Percentiles rank a stretch among this genome's conserved stretches.
phyloP scores from a whole-genome alignment of 2,329 filamentous ascomycete genomes.

The Ophiosphaerella korrae region DNA sequence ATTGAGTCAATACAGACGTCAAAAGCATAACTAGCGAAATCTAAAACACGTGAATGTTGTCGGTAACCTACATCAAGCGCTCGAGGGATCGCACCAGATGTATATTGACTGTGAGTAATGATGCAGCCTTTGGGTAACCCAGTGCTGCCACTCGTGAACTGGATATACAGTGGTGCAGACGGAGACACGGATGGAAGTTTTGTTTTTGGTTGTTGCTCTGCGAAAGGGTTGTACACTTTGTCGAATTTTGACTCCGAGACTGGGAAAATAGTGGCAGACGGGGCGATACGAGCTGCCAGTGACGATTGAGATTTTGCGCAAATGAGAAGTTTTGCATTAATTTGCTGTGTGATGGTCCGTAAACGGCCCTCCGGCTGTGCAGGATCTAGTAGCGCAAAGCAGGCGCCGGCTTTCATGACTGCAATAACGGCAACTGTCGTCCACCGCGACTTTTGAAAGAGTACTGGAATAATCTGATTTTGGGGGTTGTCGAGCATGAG shows the following conservation, averaged over 20 bases:
- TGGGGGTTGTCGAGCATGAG: conserved; percentile 28
- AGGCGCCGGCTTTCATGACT: conserved; percentile 48
- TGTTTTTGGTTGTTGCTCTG: conserved; percentile 33
- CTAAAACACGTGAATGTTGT: conserved; percentile 39
- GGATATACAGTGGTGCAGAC: conserved; percentile 38
- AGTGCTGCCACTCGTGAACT: conserved; percentile 46
- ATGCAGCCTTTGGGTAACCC: conserved; percentile 44
- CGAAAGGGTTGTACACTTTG: conserved; percentile 33
- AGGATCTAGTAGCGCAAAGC: conserved; percentile 44
- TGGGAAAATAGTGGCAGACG: conserved; percentile 39
- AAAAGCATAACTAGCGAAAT: conserved; percentile 47
- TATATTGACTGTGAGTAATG: conserved; percentile 42
- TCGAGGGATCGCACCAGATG: conserved; percentile 43
- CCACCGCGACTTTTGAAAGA: conserved; percentile 50
- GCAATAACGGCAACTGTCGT: conserved; percentile 47
- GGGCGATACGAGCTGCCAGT: conserved; percentile 35
- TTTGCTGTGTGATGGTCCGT: conserved; percentile 37
- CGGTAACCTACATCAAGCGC: conserved; percentile 41
- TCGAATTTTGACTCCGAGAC: conserved; percentile 40
- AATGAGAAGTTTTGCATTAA: conserved; percentile 33
- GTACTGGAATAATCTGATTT: conserved; percentile 42
- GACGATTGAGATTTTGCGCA: conserved; percentile 36
- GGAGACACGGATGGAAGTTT: conserved; percentile 33
- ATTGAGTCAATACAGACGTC: conserved; percentile 46
- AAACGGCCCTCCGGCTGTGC: conserved; percentile 44